phyloP scores from a whole-genome alignment of 2,329 filamentous ascomycete genomes.

The Monosporascus sp. region DNA sequence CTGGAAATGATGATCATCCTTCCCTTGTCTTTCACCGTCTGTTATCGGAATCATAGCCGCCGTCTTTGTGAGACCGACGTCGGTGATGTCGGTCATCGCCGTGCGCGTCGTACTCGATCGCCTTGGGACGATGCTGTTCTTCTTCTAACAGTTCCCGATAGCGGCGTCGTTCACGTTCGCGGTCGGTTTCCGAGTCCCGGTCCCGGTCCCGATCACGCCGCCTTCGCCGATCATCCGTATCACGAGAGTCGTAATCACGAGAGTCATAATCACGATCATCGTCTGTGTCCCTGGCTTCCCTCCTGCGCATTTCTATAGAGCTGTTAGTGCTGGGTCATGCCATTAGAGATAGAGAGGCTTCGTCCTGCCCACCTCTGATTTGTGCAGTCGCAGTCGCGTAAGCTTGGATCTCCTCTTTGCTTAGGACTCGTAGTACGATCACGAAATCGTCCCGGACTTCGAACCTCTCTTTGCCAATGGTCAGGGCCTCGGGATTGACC shows the following conservation, averaged over 20 bases:
- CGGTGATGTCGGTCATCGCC: conserved; percentile 11
- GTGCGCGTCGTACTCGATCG: conserved; percentile 21
- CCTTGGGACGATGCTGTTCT: conserved; percentile 16
- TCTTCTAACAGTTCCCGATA: conserved; percentile 17
- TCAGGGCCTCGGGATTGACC: conserved; percentile 84
- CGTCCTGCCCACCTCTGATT: conserved; percentile 61
- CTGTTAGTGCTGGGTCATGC: conserved; percentile 23
- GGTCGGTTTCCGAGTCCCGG: conserved; percentile 18
- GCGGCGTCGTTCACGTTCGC: conserved; percentile 22
- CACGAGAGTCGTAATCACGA: conserved; percentile 18
- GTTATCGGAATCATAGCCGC: conserved; percentile 19
- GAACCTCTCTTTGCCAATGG: conserved; percentile 82
- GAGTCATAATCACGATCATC: conserved; percentile 17
- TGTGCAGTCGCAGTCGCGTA: conserved; percentile 78
- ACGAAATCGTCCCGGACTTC: conserved; percentile 92
- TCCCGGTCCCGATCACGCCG: conserved; percentile 20
- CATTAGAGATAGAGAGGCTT: conserved; percentile 7
- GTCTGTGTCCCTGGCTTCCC: conserved; percentile 32
- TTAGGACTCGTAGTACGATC: conserved; percentile 83
- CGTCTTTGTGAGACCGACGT: conserved; percentile 12
- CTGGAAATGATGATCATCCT: no score
- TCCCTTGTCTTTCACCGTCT: conserved; percentile 9
- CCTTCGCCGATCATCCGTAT: conserved; percentile 27
- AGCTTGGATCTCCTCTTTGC: conserved; percentile 82
- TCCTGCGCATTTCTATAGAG: conserved; percentile 33